Conservation (phyloP, 1,284 basidiomycete genomes). For the Thelephora terrestris region DNA sequence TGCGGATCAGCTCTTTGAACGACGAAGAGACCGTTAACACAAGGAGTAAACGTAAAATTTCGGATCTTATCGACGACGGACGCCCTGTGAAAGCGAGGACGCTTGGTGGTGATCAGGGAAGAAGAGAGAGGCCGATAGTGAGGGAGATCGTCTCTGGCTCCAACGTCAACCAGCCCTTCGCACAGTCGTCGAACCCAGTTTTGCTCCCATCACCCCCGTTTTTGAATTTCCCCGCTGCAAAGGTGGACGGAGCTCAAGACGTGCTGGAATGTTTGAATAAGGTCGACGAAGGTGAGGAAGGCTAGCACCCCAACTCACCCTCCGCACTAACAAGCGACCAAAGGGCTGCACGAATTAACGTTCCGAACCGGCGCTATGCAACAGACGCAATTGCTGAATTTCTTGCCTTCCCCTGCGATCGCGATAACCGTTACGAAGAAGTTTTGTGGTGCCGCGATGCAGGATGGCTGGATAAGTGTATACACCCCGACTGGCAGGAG, state of each 20-base stretch:
- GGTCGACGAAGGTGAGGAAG: no score
- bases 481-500: conserved; percentile 75
- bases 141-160: conserved; percentile 36
- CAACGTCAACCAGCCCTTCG: not conserved
- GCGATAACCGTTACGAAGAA: conserved; percentile 49
- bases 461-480: conserved; percentile 68
- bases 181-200: conserved; percentile 9
- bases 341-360: conserved; percentile 60
- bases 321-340: conserved; percentile 2
- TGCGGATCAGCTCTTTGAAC: conserved; percentile 42
- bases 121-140: conserved; percentile 37
- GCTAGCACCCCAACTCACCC: not conserved
- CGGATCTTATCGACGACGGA: conserved; percentile 36
- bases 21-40: conserved; percentile 11
- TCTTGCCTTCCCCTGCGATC: conserved; percentile 62
- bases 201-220: conserved; percentile 40
- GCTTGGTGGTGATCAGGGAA: conserved; percentile 55
- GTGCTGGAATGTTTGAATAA: conserved; percentile 46
- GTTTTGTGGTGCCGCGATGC: conserved; percentile 70
- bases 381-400: conserved; percentile 83
- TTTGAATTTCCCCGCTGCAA: conserved; percentile 46
- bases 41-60: conserved; percentile 42
- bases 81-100: conserved; percentile 42
- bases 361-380: conserved; percentile 42
- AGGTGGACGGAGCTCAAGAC: conserved; percentile 58